Percentiles rank a stretch among this genome's conserved stretches.
Conservation (phyloP, 176 grass and related monocot genomes). For the Triticum timopheevii region DNA sequence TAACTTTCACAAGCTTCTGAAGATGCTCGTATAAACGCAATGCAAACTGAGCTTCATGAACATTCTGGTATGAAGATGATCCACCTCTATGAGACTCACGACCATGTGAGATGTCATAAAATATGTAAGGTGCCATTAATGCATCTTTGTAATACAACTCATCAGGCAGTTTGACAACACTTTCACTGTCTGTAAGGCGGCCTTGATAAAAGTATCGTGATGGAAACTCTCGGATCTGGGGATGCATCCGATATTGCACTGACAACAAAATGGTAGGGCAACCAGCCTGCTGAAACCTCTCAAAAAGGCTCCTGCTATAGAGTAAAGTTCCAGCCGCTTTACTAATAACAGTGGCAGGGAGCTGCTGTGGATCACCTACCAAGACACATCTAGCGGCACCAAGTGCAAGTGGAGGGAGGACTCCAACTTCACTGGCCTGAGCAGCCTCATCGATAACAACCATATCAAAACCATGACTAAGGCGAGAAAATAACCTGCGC, state of each 20-base stretch:
- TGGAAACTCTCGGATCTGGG: constrained; percentile 96
- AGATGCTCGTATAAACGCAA: constrained; percentile 81
- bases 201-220: constrained; percentile 99
- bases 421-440: constrained; percentile 96
- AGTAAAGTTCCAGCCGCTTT: constrained; percentile 98
- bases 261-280: constrained; percentile 95
- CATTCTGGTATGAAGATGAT: constrained; percentile 88
- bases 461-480: constrained; percentile 99
- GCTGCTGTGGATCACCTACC: constrained; percentile 96
- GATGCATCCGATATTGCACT: constrained; percentile 99
- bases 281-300: constrained; percentile 95
- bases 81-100: constrained; percentile 94
- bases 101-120: constrained; percentile 90
- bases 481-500: constrained; percentile 92
- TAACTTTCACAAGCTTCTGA: constrained; percentile 78
- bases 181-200: constrained; percentile 88
- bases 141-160: constrained; percentile 78
- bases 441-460: constrained; percentile 99
- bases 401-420: constrained; percentile 83
- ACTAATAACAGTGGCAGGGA: constrained; percentile 99
- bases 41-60: constrained; percentile 92
- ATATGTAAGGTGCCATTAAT: constrained; percentile 84
- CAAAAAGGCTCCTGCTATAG: constrained; percentile 97
- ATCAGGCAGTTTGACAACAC: constrained; percentile 67
- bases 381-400: constrained; percentile 97